These are phyloP conservation scores for Strigomonas culicis DNA, from an alignment of 208 protist genomes.

Conservation along the genomic window DNA sequence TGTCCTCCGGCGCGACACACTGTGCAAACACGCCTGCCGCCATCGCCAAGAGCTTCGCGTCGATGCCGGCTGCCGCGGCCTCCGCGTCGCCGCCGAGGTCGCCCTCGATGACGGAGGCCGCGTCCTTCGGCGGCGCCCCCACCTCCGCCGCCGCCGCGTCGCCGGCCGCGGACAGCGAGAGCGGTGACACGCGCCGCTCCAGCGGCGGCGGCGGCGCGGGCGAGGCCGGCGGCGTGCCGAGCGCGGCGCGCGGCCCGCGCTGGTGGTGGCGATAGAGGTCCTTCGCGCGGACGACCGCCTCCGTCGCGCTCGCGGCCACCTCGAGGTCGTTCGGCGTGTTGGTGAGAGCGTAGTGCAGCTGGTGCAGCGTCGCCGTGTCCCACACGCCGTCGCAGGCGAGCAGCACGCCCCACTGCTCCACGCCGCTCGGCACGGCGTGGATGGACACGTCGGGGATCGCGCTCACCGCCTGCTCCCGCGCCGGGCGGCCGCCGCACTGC, in stretches of 20 bases:
- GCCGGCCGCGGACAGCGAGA: too few species aligned
- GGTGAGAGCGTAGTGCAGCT: constrained; percentile 66
- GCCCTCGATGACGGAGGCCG: neutral
- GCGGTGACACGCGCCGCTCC: neutral
- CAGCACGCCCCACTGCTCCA: constrained; percentile 55
- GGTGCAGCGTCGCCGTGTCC: constrained; percentile 71
- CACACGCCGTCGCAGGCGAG: constrained; percentile 85
- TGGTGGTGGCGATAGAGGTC: constrained; percentile 34
- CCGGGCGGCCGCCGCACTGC: constrained; percentile 55
- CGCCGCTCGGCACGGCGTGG: constrained; percentile 40
- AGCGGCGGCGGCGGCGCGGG: neutral
- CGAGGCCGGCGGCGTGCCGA: neutral
- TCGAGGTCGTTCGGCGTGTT: constrained; percentile 67
- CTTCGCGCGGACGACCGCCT: constrained; percentile 37
- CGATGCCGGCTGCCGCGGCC: constrained; percentile 23
- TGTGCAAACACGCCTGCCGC: constrained; percentile 70
- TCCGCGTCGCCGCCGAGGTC: constrained; percentile 8
- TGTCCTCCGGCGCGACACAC: constrained; percentile 65
- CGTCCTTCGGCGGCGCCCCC: neutral
- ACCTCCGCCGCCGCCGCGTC: neutral
- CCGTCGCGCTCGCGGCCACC: constrained; percentile 45
- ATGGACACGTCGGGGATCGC: constrained; percentile 66
- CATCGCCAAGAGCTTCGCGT: constrained; percentile 48
- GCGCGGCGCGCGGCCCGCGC: constrained; percentile 13
- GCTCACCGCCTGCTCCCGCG: constrained; percentile 64